Evolutionary conservation across 768 basidiomycete species (phyloP).

Genomic region (Thelephora ganbajun): DNA sequence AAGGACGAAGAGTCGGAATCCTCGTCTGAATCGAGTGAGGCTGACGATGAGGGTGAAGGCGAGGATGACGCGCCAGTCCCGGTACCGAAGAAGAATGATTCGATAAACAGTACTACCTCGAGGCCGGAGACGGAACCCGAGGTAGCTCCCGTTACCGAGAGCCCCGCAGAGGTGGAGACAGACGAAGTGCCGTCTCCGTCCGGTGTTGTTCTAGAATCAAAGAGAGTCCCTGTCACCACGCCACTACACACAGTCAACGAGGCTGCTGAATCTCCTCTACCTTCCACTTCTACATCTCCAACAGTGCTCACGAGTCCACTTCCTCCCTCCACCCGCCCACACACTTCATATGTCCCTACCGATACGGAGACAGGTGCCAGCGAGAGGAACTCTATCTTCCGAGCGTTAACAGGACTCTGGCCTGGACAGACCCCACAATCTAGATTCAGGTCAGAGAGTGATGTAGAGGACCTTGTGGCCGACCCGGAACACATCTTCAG

Average conservation of each 20-base stretch:
- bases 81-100: slow-evolving; percentile 11
- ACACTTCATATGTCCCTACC: slow-evolving; percentile 17
- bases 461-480: slow-evolving; percentile 51
- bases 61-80: slow-evolving; percentile 31
- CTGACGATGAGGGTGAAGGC: slow-evolving; percentile 49
- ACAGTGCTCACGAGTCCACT: slow-evolving; percentile 9
- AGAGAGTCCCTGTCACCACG: background rate
- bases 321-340: slow-evolving; percentile 12
- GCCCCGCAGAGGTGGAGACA: background rate
- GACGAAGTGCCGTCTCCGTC: background rate
- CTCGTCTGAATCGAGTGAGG: slow-evolving; percentile 49
- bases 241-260: background rate
- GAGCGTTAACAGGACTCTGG: slow-evolving; percentile 77
- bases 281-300: slow-evolving; percentile 46
- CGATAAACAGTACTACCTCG: slow-evolving; percentile 4
- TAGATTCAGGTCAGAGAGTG: slow-evolving; percentile 38
- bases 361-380: slow-evolving; percentile 39
- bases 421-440: slow-evolving; percentile 38
- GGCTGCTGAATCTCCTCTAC: slow-evolving; percentile 10
- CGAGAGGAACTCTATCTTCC: slow-evolving; percentile 66
- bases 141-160: background rate
- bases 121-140: background rate
- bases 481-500: slow-evolving; percentile 90
- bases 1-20: slow-evolving; percentile 73
- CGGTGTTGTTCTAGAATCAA: background rate